phyloP scores from a whole-genome alignment of 2,329 filamentous ascomycete genomes.

The Neobulgaria alba region DNA sequence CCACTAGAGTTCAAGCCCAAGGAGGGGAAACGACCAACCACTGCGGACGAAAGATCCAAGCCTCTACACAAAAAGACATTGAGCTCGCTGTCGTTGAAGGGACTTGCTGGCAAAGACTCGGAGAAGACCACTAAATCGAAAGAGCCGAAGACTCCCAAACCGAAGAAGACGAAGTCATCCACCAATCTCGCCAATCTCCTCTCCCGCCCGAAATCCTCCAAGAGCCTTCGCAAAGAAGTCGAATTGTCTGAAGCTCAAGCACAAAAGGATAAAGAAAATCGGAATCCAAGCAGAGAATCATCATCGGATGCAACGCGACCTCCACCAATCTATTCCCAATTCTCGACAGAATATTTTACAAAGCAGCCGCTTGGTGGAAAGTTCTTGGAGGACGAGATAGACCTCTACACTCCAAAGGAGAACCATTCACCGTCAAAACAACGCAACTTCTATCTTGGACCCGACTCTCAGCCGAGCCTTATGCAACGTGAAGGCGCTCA shows the following conservation, averaged over 20 bases:
- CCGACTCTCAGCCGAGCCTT: conserved; percentile 21
- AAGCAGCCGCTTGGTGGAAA: conserved; percentile 32
- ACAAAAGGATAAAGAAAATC: conserved; percentile 74
- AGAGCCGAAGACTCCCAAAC: conserved; percentile 45
- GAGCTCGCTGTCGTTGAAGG: conserved; percentile 38
- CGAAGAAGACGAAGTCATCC: conserved; percentile 73
- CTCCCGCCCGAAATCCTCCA: conserved; percentile 64
- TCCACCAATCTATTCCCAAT: conserved; percentile 77
- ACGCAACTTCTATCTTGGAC: conserved; percentile 23
- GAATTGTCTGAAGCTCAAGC: conserved; percentile 43
- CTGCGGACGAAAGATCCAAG: conserved; percentile 8
- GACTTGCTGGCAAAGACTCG: conserved; percentile 32
- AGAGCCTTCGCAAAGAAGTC: conserved; percentile 47
- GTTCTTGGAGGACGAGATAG: conserved; percentile 29
- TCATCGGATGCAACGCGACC: conserved; percentile 34
- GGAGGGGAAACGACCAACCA: background rate
- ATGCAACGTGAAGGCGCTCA: conserved; percentile 17
- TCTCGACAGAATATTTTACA: conserved; percentile 37
- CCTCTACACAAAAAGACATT: conserved; percentile 39
- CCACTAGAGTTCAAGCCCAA: conserved; percentile 32
- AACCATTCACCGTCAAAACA: conserved; percentile 24
- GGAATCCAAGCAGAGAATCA: conserved; percentile 47
- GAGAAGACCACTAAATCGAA: conserved; percentile 29
- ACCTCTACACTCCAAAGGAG: conserved; percentile 27
- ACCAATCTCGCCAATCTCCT: conserved; percentile 74